phyloP scores from a whole-genome alignment of 1,139 yeast species.

The Debaryomyces subglobosus region DNA sequence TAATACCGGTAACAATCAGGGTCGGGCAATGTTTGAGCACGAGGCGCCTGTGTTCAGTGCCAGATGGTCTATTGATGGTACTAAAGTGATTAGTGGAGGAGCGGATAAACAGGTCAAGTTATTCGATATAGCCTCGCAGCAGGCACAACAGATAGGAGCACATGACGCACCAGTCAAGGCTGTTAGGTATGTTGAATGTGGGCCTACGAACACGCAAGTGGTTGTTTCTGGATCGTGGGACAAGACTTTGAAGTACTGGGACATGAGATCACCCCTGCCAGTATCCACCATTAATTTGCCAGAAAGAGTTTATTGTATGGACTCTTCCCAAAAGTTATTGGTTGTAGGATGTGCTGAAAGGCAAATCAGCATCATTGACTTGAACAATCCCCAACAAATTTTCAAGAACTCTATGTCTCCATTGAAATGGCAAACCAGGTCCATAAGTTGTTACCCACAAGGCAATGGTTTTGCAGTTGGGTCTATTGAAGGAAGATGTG shows the following conservation, averaged over 20 bases:
- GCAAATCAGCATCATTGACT: slow-evolving; percentile 74
- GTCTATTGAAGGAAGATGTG: slow-evolving; percentile 94
- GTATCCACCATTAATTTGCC: slow-evolving; percentile 81
- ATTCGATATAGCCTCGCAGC: slow-evolving; percentile 83
- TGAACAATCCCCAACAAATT: slow-evolving; percentile 81
- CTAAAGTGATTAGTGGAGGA: slow-evolving; percentile 88
- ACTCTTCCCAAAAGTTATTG: slow-evolving; percentile 72
- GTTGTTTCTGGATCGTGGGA: slow-evolving; percentile 97
- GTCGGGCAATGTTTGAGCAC: slow-evolving; percentile 88
- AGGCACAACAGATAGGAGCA: slow-evolving; percentile 78
- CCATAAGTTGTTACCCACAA: slow-evolving; percentile 79
- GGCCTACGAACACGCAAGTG: slow-evolving; percentile 78
- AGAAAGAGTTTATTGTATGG: slow-evolving; percentile 92
- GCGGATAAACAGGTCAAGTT: slow-evolving; percentile 87
- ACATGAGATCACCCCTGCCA: slow-evolving; percentile 84
- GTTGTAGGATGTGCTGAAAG: slow-evolving; percentile 95
- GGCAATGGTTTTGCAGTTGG: slow-evolving; percentile 95
- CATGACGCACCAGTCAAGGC: slow-evolving; percentile 83
- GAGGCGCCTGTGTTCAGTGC: slow-evolving; percentile 85
- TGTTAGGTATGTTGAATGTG: slow-evolving; percentile 80
- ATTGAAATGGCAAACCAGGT: slow-evolving; percentile 86
- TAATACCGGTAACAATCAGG: slow-evolving; percentile 70
- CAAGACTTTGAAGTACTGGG: slow-evolving; percentile 93
- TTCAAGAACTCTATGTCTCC: slow-evolving; percentile 81
- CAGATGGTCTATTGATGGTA: slow-evolving; percentile 85